Conservation (phyloP, 768 basidiomycete genomes). For the Crassisporium funariophilum region DNA sequence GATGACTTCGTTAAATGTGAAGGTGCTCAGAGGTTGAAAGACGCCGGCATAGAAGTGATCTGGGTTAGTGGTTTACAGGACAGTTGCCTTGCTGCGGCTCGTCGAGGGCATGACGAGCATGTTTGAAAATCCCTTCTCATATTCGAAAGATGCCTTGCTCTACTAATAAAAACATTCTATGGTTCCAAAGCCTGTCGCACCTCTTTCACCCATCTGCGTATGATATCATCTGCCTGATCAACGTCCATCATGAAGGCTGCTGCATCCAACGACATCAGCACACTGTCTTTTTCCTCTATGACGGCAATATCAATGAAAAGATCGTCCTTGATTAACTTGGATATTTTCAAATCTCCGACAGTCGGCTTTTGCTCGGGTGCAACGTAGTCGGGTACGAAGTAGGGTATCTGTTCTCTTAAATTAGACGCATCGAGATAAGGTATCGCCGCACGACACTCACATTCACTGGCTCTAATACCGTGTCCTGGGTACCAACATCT, state of each 20-base stretch:
- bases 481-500: conserved; percentile 16
- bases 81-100: conserved; percentile 79
- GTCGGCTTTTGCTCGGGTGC: conserved; percentile 13
- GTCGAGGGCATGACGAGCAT: conserved; percentile 59
- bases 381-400: conserved; percentile 31
- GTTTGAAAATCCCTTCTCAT: not conserved
- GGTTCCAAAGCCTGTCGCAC: conserved; percentile 18
- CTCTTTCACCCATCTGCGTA: conserved; percentile 23
- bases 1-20: conserved; percentile 94
- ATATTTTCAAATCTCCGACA: conserved; percentile 21
- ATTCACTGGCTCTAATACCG: conserved; percentile 33
- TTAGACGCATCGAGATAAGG: not conserved
- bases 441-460: conserved; percentile 30
- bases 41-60: conserved; percentile 74
- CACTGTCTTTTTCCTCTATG: conserved; percentile 20
- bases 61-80: conserved; percentile 76
- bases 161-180: conserved; percentile 1
- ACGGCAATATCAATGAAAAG: conserved; percentile 33
- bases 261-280: conserved; percentile 36
- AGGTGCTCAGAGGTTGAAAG: conserved; percentile 71
- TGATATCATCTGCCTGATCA: conserved; percentile 23
- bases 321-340: conserved; percentile 30
- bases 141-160: not conserved
- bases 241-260: conserved; percentile 25
- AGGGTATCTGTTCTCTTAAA: conserved; percentile 30